Conservation (phyloP, 495 filamentous ascomycete genomes). For the Hyaloscypha bicolor region DNA sequence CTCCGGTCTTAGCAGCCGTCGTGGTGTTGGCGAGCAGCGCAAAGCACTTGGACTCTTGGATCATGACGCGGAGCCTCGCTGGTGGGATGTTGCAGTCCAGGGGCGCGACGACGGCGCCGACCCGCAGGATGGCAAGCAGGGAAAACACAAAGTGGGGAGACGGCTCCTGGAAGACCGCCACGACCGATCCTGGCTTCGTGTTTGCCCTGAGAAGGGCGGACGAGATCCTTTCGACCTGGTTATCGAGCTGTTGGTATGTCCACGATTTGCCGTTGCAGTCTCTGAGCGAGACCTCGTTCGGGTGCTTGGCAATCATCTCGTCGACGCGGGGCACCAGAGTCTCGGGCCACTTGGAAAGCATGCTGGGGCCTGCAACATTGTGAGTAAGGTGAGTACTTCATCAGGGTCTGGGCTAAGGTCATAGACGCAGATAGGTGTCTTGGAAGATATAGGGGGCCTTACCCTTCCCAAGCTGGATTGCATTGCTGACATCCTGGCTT, state of each 20-base stretch:
- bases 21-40: not conserved
- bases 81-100: conserved; percentile 45
- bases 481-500: conserved; percentile 12
- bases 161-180: conserved; percentile 38
- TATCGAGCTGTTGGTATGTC: not conserved
- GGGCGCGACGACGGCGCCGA: conserved; percentile 53
- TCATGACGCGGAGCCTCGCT: conserved; percentile 22
- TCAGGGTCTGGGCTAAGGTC: not conserved
- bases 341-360: conserved; percentile 34
- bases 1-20: not conserved
- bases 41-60: not conserved
- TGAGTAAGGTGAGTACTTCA: conserved; percentile 12
- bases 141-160: conserved; percentile 48
- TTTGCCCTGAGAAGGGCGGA: not conserved
- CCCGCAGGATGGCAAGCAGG: conserved; percentile 50
- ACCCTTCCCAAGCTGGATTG: conserved; percentile 31
- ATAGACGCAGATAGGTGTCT: not conserved
- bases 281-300: not conserved
- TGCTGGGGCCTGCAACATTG: conserved; percentile 21
- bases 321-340: conserved; percentile 43
- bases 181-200: conserved; percentile 15
- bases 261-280: not conserved
- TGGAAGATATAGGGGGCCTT: conserved; percentile 4
- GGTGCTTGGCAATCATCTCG: conserved; percentile 14
- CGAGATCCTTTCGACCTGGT: not conserved